These are phyloP conservation scores for Biscutella auriculata DNA, from an alignment of 441 rosid species.

Conservation along the genomic window DNA sequence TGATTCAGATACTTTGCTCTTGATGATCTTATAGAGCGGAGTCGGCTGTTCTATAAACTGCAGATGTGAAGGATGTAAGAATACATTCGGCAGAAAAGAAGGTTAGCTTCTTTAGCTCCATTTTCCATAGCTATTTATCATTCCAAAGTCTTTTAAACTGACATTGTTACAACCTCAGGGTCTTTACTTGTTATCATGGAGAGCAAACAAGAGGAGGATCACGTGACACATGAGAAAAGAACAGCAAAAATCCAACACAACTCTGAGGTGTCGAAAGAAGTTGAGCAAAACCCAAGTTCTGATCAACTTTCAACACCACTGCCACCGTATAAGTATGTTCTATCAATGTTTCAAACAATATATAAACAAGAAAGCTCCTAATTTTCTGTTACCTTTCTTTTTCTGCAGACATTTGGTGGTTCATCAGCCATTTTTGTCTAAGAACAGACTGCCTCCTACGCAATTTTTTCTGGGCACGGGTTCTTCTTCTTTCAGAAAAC, in stretches of 20 bases:
- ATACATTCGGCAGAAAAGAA: constrained; percentile 78
- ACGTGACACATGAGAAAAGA: constrained; percentile 39
- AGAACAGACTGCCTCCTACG: constrained; percentile 47
- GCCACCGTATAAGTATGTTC: constrained; percentile 44
- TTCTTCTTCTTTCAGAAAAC: constrained; percentile 47
- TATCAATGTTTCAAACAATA: background rate
- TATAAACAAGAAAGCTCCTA: background rate
- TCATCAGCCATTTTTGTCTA: constrained; percentile 52
- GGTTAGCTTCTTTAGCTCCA: constrained; percentile 34
- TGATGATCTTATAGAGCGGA: constrained; percentile 51
- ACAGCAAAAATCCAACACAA: constrained; percentile 30
- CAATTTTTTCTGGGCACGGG: constrained; percentile 51
- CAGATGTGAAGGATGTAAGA: constrained; percentile 96
- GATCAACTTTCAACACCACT: constrained; percentile 60
- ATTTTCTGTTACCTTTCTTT: background rate
- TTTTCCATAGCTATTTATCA: background rate
- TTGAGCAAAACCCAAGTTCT: constrained; percentile 47
- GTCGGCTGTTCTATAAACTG: constrained; percentile 96
- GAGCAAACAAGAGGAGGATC: constrained; percentile 45
- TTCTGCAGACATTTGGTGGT: constrained; percentile 43
- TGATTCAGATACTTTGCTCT: constrained; percentile 11
- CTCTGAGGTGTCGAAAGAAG: constrained; percentile 32
- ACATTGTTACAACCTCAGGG: constrained; percentile 30
- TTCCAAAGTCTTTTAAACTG: background rate
- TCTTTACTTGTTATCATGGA: constrained; percentile 40